Conservation (phyloP, 75 land plant species). For the Cupressus sempervirens region DNA sequence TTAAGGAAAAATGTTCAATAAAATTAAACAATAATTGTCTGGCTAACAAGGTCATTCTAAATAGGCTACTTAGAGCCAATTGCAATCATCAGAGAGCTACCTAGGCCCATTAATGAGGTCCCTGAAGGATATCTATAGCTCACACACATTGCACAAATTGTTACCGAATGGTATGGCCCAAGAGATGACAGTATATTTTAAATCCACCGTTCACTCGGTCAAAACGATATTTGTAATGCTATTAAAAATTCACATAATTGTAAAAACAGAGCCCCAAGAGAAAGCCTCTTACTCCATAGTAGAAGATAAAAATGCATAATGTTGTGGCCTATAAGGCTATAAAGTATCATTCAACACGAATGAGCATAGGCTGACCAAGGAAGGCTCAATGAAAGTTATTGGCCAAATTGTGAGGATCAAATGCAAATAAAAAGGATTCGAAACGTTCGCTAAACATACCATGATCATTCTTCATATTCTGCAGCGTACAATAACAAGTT, state of each 20-base stretch:
- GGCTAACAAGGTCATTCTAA: not conserved
- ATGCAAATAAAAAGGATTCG: not conserved
- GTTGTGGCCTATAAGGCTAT: not conserved
- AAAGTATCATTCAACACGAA: not conserved
- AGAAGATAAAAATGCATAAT: not conserved
- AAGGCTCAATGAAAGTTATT: not conserved
- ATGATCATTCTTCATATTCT: too few relatives aligned
- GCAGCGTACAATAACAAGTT: too few relatives aligned
- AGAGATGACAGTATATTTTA: not conserved
- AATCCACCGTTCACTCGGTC: not conserved
- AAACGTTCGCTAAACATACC: not conserved
- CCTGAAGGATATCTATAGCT: not conserved
- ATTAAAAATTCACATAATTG: not conserved
- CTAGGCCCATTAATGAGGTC: not conserved
- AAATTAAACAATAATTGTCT: not conserved
- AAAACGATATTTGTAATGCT: not conserved
- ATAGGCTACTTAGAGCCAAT: not conserved
- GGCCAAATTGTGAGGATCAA: not conserved
- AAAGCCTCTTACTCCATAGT: not conserved
- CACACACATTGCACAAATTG: not conserved
- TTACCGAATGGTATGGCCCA: not conserved
- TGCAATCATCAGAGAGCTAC: not conserved
- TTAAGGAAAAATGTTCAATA: not conserved
- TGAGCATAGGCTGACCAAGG: not conserved
- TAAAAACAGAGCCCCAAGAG: not conserved